Evolutionary conservation across 2,329 filamentous ascomycete genomes (phyloP).

Genomic region (Exophiala xenobiotica): DNA sequence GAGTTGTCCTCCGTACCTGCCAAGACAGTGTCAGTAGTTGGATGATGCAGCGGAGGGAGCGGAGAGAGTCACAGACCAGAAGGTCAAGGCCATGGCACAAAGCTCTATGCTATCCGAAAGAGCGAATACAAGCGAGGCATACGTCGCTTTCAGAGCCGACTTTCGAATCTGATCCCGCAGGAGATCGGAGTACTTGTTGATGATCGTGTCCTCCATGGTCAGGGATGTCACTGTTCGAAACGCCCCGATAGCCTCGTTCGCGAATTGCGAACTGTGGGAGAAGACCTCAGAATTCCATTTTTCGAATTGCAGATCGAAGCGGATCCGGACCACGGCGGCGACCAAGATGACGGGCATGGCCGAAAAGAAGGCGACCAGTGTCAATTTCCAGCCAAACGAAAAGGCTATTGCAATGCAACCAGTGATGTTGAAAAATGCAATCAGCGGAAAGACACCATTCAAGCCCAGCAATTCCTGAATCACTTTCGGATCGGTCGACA

Average conservation of each 20-base stretch:
- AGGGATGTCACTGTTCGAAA: slow-evolving; percentile 71
- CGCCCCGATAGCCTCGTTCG: slow-evolving; percentile 70
- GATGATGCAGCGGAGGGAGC: background rate
- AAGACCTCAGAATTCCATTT: slow-evolving; percentile 27
- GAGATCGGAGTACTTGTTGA: slow-evolving; percentile 59
- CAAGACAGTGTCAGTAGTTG: slow-evolving; percentile 35
- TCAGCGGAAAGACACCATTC: slow-evolving; percentile 72
- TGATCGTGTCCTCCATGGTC: slow-evolving; percentile 67
- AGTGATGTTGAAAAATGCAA: slow-evolving; percentile 64
- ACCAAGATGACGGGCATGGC: slow-evolving; percentile 52
- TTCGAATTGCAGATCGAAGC: slow-evolving; percentile 27
- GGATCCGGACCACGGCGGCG: slow-evolving; percentile 43
- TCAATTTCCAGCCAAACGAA: slow-evolving; percentile 73
- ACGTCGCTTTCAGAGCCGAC: slow-evolving; percentile 62
- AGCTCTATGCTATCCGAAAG: slow-evolving; percentile 67
- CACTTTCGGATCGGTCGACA: slow-evolving; percentile 51
- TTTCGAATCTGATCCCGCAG: slow-evolving; percentile 58
- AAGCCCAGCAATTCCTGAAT: slow-evolving; percentile 52
- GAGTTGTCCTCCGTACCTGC: slow-evolving; percentile 64
- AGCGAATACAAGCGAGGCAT: slow-evolving; percentile 65
- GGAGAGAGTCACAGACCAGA: slow-evolving; percentile 47
- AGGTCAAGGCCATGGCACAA: slow-evolving; percentile 60
- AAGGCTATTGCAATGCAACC: slow-evolving; percentile 68
- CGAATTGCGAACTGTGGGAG: slow-evolving; percentile 69
- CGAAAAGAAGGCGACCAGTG: slow-evolving; percentile 65